phyloP scores from a whole-genome alignment of 192 early-diverging fungal genomes.

The Podila verticillata region DNA sequence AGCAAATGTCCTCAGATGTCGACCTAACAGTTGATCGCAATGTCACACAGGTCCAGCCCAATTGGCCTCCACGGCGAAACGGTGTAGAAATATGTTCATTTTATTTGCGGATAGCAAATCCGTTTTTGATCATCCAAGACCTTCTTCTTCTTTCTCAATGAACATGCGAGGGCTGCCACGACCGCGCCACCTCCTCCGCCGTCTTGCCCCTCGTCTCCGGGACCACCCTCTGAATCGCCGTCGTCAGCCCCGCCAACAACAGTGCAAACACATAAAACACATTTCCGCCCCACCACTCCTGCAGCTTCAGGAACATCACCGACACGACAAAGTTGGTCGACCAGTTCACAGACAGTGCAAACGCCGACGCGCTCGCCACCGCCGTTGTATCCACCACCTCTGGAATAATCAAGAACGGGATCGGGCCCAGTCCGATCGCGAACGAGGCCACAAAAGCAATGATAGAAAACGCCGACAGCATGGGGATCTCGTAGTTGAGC shows the following conservation, averaged over 20 bases:
- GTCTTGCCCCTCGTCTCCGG: conserved; percentile 78
- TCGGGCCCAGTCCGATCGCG: conserved; percentile 84
- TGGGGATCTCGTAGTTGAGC: conserved; percentile 59
- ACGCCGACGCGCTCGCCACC: conserved; percentile 69
- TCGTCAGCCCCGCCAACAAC: conserved; percentile 44
- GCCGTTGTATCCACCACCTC: conserved; percentile 79
- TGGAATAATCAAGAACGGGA: conserved; percentile 82
- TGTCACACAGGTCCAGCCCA: too few species aligned
- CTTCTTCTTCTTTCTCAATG: neutral
- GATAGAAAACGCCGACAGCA: conserved; percentile 70
- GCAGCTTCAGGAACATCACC: conserved; percentile 66
- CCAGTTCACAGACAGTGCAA: conserved; percentile 74
- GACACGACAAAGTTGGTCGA: conserved; percentile 72
- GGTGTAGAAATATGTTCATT: too few species aligned
- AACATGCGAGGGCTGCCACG: conserved; percentile 43
- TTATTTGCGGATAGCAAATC: too few species aligned
- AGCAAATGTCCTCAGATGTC: too few species aligned
- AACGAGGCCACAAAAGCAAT: conserved; percentile 83
- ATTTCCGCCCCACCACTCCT: conserved; percentile 61
- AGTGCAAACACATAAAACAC: conserved; percentile 74
- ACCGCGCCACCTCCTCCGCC: conserved; percentile 60
- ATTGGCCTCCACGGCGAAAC: too few species aligned
- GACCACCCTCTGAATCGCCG: conserved; percentile 62
- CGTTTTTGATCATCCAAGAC: neutral
- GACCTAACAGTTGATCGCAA: too few species aligned